Evolutionary conservation across 2,329 filamentous ascomycete genomes (phyloP).

Genomic region (Beauveria australis): DNA sequence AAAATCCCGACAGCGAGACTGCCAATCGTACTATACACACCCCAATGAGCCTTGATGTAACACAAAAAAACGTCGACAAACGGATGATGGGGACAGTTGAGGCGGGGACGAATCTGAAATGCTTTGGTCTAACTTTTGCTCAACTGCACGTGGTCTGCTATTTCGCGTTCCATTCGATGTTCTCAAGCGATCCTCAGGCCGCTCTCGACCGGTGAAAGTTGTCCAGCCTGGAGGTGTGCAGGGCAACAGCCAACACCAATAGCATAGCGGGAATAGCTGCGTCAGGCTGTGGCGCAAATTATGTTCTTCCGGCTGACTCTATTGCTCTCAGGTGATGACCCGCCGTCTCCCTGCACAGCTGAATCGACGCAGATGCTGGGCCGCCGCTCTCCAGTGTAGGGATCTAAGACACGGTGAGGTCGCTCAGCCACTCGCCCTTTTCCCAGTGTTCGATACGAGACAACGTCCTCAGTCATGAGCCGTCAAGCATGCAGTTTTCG

Average conservation of each 20-base stretch:
- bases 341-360: conserved; percentile 4
- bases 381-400: neutral
- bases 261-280: neutral
- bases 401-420: conserved; percentile 9
- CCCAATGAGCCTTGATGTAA: neutral
- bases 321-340: neutral
- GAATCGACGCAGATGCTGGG: neutral
- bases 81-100: neutral
- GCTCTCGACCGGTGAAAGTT: neutral
- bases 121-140: neutral
- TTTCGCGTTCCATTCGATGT: neutral
- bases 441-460: conserved; percentile 1
- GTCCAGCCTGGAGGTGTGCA: neutral
- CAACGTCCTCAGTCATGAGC: neutral
- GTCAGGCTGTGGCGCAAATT: neutral
- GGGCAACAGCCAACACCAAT: neutral
- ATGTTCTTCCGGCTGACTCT: neutral
- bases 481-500: neutral
- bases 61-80: neutral
- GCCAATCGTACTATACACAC: neutral
- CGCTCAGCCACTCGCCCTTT: neutral
- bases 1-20: neutral
- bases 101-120: neutral
- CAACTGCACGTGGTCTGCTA: conserved; percentile 4
- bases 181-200: neutral